These are phyloP conservation scores for Hypoxylon crocopeplum DNA, from an alignment of 495 filamentous ascomycete species.

Conservation along the genomic window DNA sequence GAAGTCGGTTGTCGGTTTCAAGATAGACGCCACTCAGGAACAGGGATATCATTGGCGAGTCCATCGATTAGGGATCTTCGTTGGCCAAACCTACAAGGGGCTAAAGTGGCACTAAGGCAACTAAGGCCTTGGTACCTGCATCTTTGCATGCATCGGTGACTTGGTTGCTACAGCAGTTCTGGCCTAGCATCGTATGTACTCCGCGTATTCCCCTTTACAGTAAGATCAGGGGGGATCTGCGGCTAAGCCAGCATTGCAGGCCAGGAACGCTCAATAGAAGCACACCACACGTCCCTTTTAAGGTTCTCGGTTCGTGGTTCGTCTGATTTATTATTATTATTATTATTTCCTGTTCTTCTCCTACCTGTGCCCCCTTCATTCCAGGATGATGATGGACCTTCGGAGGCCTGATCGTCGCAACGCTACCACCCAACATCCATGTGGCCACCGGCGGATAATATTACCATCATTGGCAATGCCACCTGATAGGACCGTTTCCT, in stretches of 20 bases:
- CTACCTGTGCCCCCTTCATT: conserved; percentile 21
- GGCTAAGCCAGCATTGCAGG: conserved; percentile 7
- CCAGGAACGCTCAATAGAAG: conserved; percentile 30
- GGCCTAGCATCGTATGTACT: neutral
- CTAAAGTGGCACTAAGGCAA: conserved; percentile 2
- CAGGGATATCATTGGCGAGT: conserved; percentile 4
- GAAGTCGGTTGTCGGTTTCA: conserved; percentile 26
- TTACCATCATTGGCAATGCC: conserved; percentile 19
- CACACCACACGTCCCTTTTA: conserved; percentile 16
- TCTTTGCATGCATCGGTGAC: conserved; percentile 26
- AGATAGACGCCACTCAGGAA: conserved; percentile 28
- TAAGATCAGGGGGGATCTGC: conserved; percentile 37
- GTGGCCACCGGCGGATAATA: conserved; percentile 22
- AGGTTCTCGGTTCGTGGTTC: neutral
- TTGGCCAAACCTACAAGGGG: neutral
- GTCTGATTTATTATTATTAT: conserved; percentile 15
- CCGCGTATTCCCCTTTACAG: conserved; percentile 3
- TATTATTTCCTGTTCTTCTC: conserved; percentile 7
- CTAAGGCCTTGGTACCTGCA: conserved; percentile 24
- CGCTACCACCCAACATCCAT: conserved; percentile 12
- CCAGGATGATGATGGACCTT: conserved; percentile 7
- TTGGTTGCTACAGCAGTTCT: conserved; percentile 16
- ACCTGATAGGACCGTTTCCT: conserved; percentile 17
- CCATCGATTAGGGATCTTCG: neutral
- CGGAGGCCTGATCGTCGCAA: conserved; percentile 27